Evolutionary conservation across 306 rosid genomes (phyloP).

Genomic region (Vigna trinervia): DNA sequence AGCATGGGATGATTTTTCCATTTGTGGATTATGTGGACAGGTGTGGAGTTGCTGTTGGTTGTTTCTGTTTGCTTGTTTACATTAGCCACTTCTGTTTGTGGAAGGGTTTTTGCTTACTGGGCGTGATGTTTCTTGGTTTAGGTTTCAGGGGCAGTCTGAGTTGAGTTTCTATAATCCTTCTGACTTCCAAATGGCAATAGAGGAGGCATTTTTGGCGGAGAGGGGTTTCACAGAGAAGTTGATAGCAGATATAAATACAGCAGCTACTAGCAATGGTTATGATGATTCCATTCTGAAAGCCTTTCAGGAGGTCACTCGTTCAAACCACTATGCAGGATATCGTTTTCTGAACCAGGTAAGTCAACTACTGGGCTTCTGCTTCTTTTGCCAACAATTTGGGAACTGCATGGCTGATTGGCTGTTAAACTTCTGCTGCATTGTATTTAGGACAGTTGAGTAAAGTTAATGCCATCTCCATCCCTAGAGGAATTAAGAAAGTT

Average conservation of each 20-base stretch:
- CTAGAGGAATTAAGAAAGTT: background rate
- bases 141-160: constrained; percentile 90
- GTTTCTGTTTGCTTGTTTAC: constrained; percentile 32
- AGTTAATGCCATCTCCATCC: background rate
- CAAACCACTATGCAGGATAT: constrained; percentile 70
- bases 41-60: constrained; percentile 55
- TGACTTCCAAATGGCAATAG: constrained; percentile 87
- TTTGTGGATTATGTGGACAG: constrained; percentile 84
- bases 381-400: background rate
- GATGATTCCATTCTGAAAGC: constrained; percentile 71
- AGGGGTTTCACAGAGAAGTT: constrained; percentile 92
- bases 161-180: constrained; percentile 63
- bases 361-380: constrained; percentile 33
- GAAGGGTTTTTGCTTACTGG: constrained; percentile 43
- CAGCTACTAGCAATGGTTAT: constrained; percentile 71
- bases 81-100: constrained; percentile 18
- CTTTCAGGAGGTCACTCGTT: constrained; percentile 66
- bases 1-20: constrained; percentile 88
- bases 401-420: constrained; percentile 24
- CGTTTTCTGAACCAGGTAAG: constrained; percentile 65
- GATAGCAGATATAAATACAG: constrained; percentile 88
- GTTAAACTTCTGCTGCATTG: constrained; percentile 37
- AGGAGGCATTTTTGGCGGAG: constrained; percentile 96
- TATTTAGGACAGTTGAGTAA: constrained; percentile 21
- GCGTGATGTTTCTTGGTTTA: constrained; percentile 50